phyloP scores from a whole-genome alignment of 192 early-diverging fungal genomes.

The Jimgerdemannia lactiflua region DNA sequence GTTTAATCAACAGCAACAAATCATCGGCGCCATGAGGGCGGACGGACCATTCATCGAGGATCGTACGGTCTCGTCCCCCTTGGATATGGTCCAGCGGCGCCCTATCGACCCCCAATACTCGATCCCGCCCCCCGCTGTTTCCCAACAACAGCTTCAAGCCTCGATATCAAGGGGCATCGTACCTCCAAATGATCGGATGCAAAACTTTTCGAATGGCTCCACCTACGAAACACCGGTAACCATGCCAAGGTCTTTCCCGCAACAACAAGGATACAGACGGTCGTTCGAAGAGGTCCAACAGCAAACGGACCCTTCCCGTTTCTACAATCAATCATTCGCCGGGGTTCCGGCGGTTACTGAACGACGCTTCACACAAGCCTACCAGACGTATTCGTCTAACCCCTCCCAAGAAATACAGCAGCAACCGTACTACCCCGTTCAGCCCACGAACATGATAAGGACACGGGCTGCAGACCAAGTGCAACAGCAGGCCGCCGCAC shows the following conservation, averaged over 20 bases:
- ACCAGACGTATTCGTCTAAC: not conserved
- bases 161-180: not conserved
- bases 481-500: not conserved
- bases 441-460: not conserved
- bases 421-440: not conserved
- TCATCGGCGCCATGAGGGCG: not conserved
- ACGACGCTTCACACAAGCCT: not conserved
- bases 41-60: not conserved
- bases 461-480: not conserved
- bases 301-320: not conserved
- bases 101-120: not conserved
- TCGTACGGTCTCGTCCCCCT: not conserved
- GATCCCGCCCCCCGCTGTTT: not conserved
- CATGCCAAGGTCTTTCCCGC: not conserved
- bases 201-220: not conserved
- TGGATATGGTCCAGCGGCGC: not conserved
- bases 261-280: slow-evolving; percentile 1
- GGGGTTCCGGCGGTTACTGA: not conserved
- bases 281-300: not conserved
- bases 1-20: not conserved
- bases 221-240: not conserved
- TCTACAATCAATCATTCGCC: not conserved
- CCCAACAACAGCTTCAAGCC: not conserved
- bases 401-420: not conserved
- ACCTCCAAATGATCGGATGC: not conserved